phyloP scores from a whole-genome alignment of 768 basidiomycete genomes.

The Mycena filopes region DNA sequence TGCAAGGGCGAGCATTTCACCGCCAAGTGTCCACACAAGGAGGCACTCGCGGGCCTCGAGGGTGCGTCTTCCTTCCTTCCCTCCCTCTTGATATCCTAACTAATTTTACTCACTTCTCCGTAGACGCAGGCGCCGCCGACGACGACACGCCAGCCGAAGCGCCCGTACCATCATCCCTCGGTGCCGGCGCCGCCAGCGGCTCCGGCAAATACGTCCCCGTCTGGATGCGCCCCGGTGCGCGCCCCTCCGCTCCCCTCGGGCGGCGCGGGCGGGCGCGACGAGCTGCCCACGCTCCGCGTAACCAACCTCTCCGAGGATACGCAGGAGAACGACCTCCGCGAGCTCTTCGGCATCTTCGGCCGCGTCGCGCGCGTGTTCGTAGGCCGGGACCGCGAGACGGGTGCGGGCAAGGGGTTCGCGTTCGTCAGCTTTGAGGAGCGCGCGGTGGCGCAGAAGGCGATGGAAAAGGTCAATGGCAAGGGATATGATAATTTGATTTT shows the following conservation, averaged over 20 bases:
- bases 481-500: slow-evolving; percentile 94
- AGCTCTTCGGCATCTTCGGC: slow-evolving; percentile 89
- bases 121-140: slow-evolving; percentile 48
- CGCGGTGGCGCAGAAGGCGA: slow-evolving; percentile 83
- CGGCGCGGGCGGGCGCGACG: slow-evolving; percentile 73
- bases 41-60: slow-evolving; percentile 84
- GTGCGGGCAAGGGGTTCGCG: slow-evolving; percentile 95
- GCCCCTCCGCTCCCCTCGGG: slow-evolving; percentile 30
- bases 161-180: slow-evolving; percentile 50
- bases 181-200: slow-evolving; percentile 46
- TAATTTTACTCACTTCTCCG: background rate
- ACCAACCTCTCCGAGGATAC: slow-evolving; percentile 98
- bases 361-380: slow-evolving; percentile 92
- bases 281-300: slow-evolving; percentile 95
- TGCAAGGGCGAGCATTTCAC: slow-evolving; percentile 99
- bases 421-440: slow-evolving; percentile 95
- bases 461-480: slow-evolving; percentile 91
- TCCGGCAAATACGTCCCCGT: slow-evolving; percentile 91
- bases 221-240: slow-evolving; percentile 69
- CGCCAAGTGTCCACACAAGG: slow-evolving; percentile 98
- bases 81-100: background rate
- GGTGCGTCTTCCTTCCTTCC: slow-evolving; percentile 50
- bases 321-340: slow-evolving; percentile 92
- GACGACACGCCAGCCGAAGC: slow-evolving; percentile 47
- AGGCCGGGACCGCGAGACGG: slow-evolving; percentile 93